phyloP scores from a whole-genome alignment of 805 yeast species.

The Zygosaccharomyces kombuchaensis region DNA sequence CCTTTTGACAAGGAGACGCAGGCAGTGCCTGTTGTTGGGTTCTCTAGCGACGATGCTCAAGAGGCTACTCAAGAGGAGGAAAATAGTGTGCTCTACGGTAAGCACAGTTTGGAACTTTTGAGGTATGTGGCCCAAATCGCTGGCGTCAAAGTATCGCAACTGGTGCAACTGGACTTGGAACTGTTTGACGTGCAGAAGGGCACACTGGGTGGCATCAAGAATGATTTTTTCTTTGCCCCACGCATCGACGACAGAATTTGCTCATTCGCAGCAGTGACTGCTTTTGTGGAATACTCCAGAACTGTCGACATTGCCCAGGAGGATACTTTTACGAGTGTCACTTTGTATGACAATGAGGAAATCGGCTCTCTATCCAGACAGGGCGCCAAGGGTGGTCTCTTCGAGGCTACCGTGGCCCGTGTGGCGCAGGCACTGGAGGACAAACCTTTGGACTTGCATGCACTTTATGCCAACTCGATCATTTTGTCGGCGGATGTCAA shows the following conservation, averaged over 20 bases:
- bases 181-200: conserved; percentile 80
- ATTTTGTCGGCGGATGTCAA: conserved; percentile 80
- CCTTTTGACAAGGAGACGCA: conserved; percentile 76
- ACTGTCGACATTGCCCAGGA: conserved; percentile 38
- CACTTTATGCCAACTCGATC: conserved; percentile 68
- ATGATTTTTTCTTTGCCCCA: conserved; percentile 76
- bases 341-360: conserved; percentile 77
- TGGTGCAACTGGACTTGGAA: conserved; percentile 70
- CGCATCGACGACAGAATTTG: conserved; percentile 83
- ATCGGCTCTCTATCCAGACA: conserved; percentile 75
- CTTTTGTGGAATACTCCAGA: conserved; percentile 48
- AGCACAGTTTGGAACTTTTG: conserved; percentile 62
- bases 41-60: conserved; percentile 34
- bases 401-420: conserved; percentile 62
- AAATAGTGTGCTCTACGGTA: conserved; percentile 59
- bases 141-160: conserved; percentile 52
- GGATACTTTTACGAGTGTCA: conserved; percentile 52
- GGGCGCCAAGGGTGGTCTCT: conserved; percentile 75
- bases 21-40: conserved; percentile 76
- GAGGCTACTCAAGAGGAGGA: conserved; percentile 47
- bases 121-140: conserved; percentile 65
- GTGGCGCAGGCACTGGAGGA: conserved; percentile 37
- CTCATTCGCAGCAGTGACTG: conserved; percentile 64
- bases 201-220: conserved; percentile 66
- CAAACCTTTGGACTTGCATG: conserved; percentile 31